Evolutionary conservation across 139 green algal genomes (phyloP).

Genomic region (Zygnema cylindricum): DNA sequence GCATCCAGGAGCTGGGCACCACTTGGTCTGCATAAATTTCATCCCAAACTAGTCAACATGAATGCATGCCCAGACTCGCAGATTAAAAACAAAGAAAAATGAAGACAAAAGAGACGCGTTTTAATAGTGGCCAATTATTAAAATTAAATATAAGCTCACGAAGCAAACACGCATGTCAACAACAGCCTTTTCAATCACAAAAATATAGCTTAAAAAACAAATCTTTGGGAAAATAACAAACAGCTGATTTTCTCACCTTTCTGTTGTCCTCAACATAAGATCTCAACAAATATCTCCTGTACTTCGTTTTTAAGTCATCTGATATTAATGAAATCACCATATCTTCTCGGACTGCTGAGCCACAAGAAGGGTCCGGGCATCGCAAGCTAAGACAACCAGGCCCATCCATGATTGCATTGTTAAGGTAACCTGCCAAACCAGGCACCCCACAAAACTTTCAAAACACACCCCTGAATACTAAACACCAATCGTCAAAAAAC

Average conservation of each 20-base stretch:
- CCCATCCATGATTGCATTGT: constrained; percentile 67
- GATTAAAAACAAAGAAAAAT: no score
- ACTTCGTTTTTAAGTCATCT: constrained; percentile 66
- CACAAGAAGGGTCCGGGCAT: constrained; percentile 74
- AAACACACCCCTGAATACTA: neutral
- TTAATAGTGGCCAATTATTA: no score
- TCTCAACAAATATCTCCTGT: constrained; percentile 68
- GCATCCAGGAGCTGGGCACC: constrained; percentile 75
- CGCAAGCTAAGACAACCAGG: constrained; percentile 72
- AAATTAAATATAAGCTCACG: no score
- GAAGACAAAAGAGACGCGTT: no score
- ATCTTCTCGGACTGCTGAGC: constrained; percentile 46
- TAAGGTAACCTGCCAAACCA: constrained; percentile 69
- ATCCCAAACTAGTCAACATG: no score
- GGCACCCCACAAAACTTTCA: constrained; percentile 11
- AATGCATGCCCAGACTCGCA: no score
- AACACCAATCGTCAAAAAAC: neutral
- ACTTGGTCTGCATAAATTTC: constrained; percentile 68
- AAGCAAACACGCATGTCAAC: no score
- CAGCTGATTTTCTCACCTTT: no score
- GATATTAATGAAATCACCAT: constrained; percentile 58
- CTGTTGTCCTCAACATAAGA: constrained; percentile 90
- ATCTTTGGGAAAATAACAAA: no score
- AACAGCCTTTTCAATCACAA: no score
- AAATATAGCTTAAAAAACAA: no score